phyloP scores from a whole-genome alignment of 2,329 filamentous ascomycete genomes.

The Tolypocladium guangdongense region DNA sequence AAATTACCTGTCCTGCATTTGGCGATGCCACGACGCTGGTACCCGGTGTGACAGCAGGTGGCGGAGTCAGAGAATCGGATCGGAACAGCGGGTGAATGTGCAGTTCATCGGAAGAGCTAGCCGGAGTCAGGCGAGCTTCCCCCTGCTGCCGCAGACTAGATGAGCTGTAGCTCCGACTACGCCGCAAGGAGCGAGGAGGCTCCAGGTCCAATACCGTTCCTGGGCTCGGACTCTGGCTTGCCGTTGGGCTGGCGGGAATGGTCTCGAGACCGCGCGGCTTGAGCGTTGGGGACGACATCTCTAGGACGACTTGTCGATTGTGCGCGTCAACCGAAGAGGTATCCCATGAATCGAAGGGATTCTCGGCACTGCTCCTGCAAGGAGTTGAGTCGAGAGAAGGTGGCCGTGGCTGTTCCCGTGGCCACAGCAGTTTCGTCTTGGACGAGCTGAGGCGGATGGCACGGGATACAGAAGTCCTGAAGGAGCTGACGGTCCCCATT shows the following conservation, averaged over 20 bases:
- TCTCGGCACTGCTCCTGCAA: conserved; percentile 32
- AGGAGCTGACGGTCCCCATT: conserved; percentile 12
- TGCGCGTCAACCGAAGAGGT: conserved; percentile 56
- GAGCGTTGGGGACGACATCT: conserved; percentile 33
- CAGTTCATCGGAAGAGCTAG: conserved; percentile 38
- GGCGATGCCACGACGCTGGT: conserved; percentile 63
- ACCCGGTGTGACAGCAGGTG: conserved; percentile 54
- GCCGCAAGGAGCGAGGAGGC: conserved; percentile 30
- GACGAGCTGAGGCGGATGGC: conserved; percentile 46
- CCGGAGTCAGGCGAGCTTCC: conserved; percentile 8
- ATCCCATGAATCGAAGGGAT: conserved; percentile 67
- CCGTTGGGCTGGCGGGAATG: conserved; percentile 55
- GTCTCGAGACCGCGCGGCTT: conserved; percentile 52
- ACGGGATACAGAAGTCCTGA: conserved; percentile 29
- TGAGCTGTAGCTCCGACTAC: conserved; percentile 44
- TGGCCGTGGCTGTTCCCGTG: conserved; percentile 29
- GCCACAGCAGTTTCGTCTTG: conserved; percentile 40
- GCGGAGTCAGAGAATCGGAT: conserved; percentile 57
- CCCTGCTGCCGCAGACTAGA: conserved; percentile 19
- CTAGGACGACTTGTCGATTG: conserved; percentile 46
- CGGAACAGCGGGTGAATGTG: conserved; percentile 73
- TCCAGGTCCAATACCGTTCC: conserved; percentile 47
- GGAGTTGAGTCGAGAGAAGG: conserved; percentile 36
- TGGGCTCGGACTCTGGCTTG: conserved; percentile 55
- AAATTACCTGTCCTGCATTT: conserved; percentile 53